phyloP scores from a whole-genome alignment of 345 rosid species.

The Rhodomyrtus tomentosa region DNA sequence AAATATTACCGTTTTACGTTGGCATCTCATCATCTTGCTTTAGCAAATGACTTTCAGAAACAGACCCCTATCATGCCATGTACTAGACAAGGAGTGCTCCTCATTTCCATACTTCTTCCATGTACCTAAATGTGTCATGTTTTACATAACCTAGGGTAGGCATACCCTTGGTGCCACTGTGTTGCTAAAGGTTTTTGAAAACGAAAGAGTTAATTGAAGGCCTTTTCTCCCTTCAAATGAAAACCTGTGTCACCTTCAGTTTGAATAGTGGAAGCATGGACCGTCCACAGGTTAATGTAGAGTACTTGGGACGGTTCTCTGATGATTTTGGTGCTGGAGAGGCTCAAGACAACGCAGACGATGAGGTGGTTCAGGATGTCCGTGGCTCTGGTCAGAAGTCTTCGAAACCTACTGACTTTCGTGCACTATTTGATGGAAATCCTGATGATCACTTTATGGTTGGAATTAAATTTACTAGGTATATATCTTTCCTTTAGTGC shows the following conservation, averaged over 20 bases:
- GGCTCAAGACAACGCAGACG: slow-evolving; percentile 21
- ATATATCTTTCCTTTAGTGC: not conserved
- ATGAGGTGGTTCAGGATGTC: slow-evolving; percentile 7
- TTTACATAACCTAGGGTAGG: not conserved
- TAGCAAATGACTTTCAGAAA: not conserved
- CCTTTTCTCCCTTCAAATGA: not conserved
- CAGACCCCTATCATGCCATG: not conserved
- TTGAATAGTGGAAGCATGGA: not conserved
- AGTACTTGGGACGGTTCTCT: slow-evolving; percentile 63
- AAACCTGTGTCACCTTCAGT: not conserved
- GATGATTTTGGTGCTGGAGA: slow-evolving; percentile 65
- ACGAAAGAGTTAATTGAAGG: not conserved
- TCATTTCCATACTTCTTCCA: not conserved
- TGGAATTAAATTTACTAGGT: slow-evolving; percentile 94
- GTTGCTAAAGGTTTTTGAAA: not conserved
- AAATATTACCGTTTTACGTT: not conserved
- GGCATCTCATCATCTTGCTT: not conserved
- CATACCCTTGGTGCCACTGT: not conserved
- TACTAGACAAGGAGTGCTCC: not conserved
- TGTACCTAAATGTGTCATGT: not conserved
- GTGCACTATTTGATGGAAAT: slow-evolving; percentile 73
- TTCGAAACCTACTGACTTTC: slow-evolving; percentile 77
- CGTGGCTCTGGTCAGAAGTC: slow-evolving; percentile 28
- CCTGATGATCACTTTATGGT: slow-evolving; percentile 65
- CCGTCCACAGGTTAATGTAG: slow-evolving; percentile 56